phyloP scores from a whole-genome alignment of 108 stramenopile genomes.

The Skeletonema costatum region DNA sequence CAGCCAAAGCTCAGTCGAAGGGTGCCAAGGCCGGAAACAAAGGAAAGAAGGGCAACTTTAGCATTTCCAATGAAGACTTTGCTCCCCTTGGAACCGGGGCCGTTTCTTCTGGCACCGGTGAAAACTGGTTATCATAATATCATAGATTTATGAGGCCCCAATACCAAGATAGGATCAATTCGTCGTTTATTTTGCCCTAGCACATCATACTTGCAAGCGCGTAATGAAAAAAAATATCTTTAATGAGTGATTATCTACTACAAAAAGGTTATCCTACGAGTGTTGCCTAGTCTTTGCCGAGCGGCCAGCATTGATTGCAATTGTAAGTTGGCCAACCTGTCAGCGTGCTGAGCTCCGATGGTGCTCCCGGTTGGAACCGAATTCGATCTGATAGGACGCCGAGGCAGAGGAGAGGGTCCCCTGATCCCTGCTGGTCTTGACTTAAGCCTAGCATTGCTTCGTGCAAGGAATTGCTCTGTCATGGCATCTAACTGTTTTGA shows the following conservation, averaged over 20 bases:
- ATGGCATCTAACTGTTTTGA: slow-evolving; percentile 20
- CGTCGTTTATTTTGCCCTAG: neutral
- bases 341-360: neutral
- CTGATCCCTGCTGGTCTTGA: neutral
- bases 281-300: neutral
- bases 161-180: neutral
- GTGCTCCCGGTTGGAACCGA: neutral
- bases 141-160: neutral
- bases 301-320: neutral
- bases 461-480: slow-evolving; percentile 28
- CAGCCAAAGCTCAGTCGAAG: slow-evolving; percentile 46
- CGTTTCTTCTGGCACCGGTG: slow-evolving; percentile 19
- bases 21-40: slow-evolving; percentile 14
- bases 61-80: slow-evolving; percentile 67
- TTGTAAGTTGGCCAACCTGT: neutral
- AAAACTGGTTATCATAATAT: neutral
- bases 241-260: neutral
- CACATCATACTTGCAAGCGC: neutral
- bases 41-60: slow-evolving; percentile 55
- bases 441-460: slow-evolving; percentile 15
- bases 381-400: neutral
- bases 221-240: neutral
- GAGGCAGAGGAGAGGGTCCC: neutral
- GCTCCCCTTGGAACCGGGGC: slow-evolving; percentile 72
- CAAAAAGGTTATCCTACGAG: neutral